These are phyloP conservation scores for Neofusicoccum ribis DNA, from an alignment of 2,329 filamentous ascomycete genomes.

Conservation along the genomic window DNA sequence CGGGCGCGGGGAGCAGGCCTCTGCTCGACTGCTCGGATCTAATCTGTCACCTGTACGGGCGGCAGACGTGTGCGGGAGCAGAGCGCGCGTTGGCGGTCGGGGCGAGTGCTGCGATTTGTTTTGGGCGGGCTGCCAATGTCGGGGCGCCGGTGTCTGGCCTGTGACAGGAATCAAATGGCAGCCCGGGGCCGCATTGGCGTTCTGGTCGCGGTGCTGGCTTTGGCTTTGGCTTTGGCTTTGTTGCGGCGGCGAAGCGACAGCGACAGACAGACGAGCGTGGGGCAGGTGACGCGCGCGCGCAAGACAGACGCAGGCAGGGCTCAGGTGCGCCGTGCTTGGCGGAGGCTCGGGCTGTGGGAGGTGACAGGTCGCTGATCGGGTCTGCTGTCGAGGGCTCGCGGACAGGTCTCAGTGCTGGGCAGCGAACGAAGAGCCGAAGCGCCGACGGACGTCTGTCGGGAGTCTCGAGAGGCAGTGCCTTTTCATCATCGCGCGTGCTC, in stretches of 20 bases:
- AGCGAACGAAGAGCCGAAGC: neutral
- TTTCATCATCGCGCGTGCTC: slow-evolving; percentile 12
- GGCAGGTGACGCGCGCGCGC: slow-evolving; percentile 1
- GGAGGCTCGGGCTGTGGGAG: neutral
- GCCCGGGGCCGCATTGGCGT: neutral
- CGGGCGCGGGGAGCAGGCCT: neutral
- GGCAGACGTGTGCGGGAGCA: neutral
- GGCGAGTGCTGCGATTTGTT: neutral
- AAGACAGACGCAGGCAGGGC: neutral
- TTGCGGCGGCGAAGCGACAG: neutral
- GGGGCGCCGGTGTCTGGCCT: neutral
- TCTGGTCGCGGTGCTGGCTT: neutral
- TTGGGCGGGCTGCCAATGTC: neutral
- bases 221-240: neutral
- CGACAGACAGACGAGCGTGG: neutral
- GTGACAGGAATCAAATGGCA: neutral
- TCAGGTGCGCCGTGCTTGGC: neutral
- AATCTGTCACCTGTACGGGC: neutral
- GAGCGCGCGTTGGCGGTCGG: neutral
- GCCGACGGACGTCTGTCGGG: neutral
- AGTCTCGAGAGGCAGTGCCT: neutral
- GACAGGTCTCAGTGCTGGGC: too few relatives aligned
- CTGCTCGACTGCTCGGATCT: neutral
- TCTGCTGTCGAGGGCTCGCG: neutral
- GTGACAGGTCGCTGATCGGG: neutral